phyloP scores from a whole-genome alignment of 2,329 filamentous ascomycete genomes.

The Pseudogymnoascus sp. region DNA sequence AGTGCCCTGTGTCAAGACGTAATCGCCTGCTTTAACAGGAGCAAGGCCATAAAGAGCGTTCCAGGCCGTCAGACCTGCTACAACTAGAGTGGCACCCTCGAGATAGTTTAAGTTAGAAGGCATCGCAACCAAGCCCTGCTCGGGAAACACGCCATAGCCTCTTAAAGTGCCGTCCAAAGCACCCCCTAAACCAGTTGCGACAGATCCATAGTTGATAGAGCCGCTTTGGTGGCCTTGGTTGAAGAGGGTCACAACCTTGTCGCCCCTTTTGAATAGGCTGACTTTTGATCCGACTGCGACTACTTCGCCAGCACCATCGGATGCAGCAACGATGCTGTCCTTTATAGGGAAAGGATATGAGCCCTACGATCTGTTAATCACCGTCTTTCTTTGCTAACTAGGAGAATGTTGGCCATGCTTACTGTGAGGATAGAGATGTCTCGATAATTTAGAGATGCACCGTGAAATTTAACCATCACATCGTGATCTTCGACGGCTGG shows the following conservation, averaged over 20 bases:
- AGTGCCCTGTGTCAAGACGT: conserved; percentile 36
- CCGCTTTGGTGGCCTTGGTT: conserved; percentile 36
- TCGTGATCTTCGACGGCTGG: conserved; percentile 43
- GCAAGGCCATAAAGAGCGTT: conserved; percentile 47
- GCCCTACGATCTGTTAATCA: conserved; percentile 10
- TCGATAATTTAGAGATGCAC: conserved; percentile 35
- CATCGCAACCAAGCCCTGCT: conserved; percentile 52
- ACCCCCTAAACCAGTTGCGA: conserved; percentile 48
- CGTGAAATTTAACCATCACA: conserved; percentile 44
- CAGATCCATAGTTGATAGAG: conserved; percentile 18
- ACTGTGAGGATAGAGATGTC: conserved; percentile 32
- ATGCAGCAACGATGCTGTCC: conserved; percentile 27
- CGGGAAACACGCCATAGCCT: conserved; percentile 41
- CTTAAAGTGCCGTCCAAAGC: conserved; percentile 40
- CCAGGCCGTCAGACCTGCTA: conserved; percentile 50
- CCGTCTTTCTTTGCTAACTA: not conserved
- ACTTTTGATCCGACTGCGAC: conserved; percentile 48
- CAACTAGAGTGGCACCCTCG: conserved; percentile 44
- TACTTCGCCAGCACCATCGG: conserved; percentile 39
- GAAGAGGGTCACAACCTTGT: conserved; percentile 54
- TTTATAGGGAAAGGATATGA: conserved; percentile 23
- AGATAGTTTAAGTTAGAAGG: conserved; percentile 41
- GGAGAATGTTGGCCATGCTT: not conserved
- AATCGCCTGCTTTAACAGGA: conserved; percentile 29
- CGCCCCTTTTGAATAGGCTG: conserved; percentile 48